Base-by-base conservation (phyloP, 495 filamentous ascomycete genomes). In the Pseudotulostoma volvatum region DNA sequence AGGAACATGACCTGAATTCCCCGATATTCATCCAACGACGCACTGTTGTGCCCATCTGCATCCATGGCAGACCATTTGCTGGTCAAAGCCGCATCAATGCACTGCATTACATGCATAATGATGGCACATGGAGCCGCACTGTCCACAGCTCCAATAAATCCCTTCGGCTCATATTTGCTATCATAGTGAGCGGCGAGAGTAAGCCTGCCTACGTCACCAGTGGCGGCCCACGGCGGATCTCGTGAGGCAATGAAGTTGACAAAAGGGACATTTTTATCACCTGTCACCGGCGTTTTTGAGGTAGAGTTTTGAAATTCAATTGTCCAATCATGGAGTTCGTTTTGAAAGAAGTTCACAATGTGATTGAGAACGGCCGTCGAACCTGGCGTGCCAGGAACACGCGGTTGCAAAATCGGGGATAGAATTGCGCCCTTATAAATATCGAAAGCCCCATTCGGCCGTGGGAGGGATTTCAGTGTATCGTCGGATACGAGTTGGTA, bases 101-200 rank as follows among this genome's bases (percentile, higher is more conserved):
- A 83, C 43, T 81, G 63, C 50, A 85, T 84, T 7, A 76, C 75
- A 54, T 90, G 81, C 74, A 97, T 68, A 33, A 97, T 64, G 60
- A 96, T 81, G 0, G 92, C 92, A 55, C 86, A 94, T 20, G 92
- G 86, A 21, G 75, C 90, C 0, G 90, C 90, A 45, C 84, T 93
- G 48, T 97, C 90, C 17, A 77, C 87, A 0, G 86, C 90, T 4
- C 90, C 90, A 37, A 97, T 84, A 55, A 97, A 97, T 0, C 85
- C 90, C 42, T 77, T 56, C 0, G 92, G 92, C 7, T 66, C 63
- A 18, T 83, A 65, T 58, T 90, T 80, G 53, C 74, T 83, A 48
- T 97, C 90, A 60, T 93, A 97, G 61, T 97, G 90, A 33, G 90
- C 90, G 16, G 86, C 92, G 20, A 96, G 67, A 8, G 84, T 86